A percentile compares a stretch with the other conserved stretches of the same genome.
These are phyloP conservation scores for Erythrophleum fordii DNA, from an alignment of 306 rosid species.

Conservation along the genomic window DNA sequence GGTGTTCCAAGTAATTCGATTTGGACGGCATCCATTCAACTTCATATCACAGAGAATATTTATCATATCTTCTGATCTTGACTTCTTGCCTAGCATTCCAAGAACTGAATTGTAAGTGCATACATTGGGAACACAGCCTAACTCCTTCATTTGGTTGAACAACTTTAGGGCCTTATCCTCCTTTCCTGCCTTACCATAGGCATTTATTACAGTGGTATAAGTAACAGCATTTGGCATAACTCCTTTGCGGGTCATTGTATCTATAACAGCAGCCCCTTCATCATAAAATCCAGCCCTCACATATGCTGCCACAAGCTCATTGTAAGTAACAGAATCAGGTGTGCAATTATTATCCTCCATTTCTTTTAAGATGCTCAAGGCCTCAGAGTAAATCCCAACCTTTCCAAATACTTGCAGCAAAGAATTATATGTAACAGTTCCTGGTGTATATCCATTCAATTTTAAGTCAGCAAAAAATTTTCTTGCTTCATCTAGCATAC, in stretches of 20 bases:
- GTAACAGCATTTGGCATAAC: conserved; percentile 88
- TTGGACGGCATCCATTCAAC: conserved; percentile 78
- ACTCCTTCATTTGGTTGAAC: conserved; percentile 80
- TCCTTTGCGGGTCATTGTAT: conserved; percentile 74
- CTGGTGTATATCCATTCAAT: conserved; percentile 73
- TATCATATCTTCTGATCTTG: conserved; percentile 72
- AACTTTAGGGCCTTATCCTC: conserved; percentile 77
- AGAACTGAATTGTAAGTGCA: conserved; percentile 81
- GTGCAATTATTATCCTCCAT: conserved; percentile 81
- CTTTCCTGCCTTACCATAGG: conserved; percentile 78
- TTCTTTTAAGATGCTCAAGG: conserved; percentile 76
- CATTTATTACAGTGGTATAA: conserved; percentile 86
- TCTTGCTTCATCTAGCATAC: conserved; percentile 83
- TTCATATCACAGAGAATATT: conserved; percentile 81
- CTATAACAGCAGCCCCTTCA: conserved; percentile 81
- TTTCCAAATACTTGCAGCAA: conserved; percentile 87
- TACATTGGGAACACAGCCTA: conserved; percentile 85
- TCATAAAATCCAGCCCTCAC: conserved; percentile 89
- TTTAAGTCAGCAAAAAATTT: conserved; percentile 70
- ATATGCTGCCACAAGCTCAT: conserved; percentile 88
- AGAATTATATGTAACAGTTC: conserved; percentile 85
- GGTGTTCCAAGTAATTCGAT: conserved; percentile 88
- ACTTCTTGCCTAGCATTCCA: conserved; percentile 83
- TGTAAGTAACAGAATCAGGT: conserved; percentile 83
- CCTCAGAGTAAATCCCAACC: conserved; percentile 84